These are phyloP conservation scores for Geosiphon pyriformis DNA, from an alignment of 192 early-diverging fungal species.

Conservation along the genomic window DNA sequence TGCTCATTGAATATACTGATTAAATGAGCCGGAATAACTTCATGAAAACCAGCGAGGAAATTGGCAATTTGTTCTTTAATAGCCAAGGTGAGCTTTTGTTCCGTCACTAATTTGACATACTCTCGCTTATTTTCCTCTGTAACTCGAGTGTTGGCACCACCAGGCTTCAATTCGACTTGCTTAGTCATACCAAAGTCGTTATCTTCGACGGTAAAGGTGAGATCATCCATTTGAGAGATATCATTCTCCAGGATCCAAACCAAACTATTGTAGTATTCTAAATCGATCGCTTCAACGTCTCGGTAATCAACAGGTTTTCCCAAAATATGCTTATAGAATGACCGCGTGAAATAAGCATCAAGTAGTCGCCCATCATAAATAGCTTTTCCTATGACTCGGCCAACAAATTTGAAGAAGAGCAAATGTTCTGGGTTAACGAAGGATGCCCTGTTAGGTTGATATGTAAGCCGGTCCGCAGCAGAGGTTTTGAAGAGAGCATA, in stretches of 20 bases:
- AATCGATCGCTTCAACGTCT: constrained; percentile 97
- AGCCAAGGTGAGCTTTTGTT: constrained; percentile 84
- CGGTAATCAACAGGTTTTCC: constrained; percentile 90
- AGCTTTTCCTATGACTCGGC: constrained; percentile 98
- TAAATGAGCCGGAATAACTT: constrained; percentile 86
- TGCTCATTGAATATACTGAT: constrained; percentile 99
- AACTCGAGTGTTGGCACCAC: constrained; percentile 83
- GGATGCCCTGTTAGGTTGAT: constrained; percentile 94
- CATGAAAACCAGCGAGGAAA: constrained; percentile 93
- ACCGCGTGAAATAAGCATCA: constrained; percentile 96
- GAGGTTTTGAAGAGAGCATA: constrained; percentile 98
- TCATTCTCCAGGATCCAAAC: constrained; percentile 98
- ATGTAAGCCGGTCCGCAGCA: constrained; percentile 91
- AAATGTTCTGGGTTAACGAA: constrained; percentile 92
- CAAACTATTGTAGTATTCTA: constrained; percentile 92
- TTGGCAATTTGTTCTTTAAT: constrained; percentile 93
- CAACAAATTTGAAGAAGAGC: constrained; percentile 96
- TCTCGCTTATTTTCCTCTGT: constrained; percentile 96
- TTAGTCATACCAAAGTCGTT: constrained; percentile 88
- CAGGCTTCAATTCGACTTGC: constrained; percentile 81
- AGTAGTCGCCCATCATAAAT: constrained; percentile 93
- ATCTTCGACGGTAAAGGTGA: constrained; percentile 90
- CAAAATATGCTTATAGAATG: constrained; percentile 98
- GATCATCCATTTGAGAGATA: constrained; percentile 90
- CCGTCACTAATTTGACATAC: constrained; percentile 89